A percentile compares a stretch with the other conserved stretches of the same genome.
These are phyloP conservation scores for Phytophthora pluvialis DNA, from an alignment of 352 stramenopile species.

Conservation along the genomic window DNA sequence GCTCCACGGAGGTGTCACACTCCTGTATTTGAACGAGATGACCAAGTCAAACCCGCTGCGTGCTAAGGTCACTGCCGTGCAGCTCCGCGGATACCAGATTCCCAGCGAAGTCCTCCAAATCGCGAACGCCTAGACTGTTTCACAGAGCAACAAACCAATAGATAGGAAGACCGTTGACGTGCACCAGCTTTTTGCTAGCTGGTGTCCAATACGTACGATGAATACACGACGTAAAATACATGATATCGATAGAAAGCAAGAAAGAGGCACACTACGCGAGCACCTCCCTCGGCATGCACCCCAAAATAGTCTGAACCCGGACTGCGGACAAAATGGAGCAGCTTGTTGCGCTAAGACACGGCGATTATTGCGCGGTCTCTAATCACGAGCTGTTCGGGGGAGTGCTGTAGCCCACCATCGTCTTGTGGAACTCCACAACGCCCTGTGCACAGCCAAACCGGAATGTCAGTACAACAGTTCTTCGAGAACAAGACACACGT, in stretches of 20 bases:
- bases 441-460: constrained; percentile 44
- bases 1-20: constrained; percentile 64
- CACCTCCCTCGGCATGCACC: constrained; percentile 6
- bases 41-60: constrained; percentile 84
- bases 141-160: constrained; percentile 10
- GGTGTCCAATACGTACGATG: not conserved
- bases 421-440: constrained; percentile 77
- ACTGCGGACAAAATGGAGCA: constrained; percentile 29
- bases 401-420: constrained; percentile 52
- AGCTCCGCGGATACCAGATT: constrained; percentile 75
- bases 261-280: constrained; percentile 9
- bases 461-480: constrained; percentile 8
- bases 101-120: constrained; percentile 50
- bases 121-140: constrained; percentile 53
- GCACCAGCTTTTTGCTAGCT: not conserved
- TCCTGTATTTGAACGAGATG: constrained; percentile 83
- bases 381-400: constrained; percentile 41
- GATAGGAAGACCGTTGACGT: not conserved
- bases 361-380: constrained; percentile 9
- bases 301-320: constrained; percentile 12
- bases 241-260: constrained; percentile 34
- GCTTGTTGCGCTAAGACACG: constrained; percentile 15
- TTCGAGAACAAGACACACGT: not conserved
- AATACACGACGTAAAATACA: constrained; percentile 43
- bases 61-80: constrained; percentile 69